Base-by-base conservation (phyloP, 1,284 basidiomycete species). In the Phellinidium pouzarii region DNA sequence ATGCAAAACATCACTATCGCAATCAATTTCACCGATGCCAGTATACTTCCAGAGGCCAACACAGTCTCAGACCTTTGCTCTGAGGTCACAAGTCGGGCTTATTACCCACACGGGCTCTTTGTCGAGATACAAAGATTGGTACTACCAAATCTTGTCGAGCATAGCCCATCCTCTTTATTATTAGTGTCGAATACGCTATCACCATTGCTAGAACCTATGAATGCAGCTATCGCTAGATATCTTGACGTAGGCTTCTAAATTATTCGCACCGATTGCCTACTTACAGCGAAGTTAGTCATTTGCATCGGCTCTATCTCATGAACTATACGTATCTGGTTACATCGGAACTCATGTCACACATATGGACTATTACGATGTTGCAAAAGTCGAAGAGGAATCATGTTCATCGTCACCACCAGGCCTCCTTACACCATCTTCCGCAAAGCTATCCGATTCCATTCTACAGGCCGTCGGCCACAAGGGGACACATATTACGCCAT, bases 321-420 rank as follows among this genome's bases (percentile, higher is more conserved):
- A 54, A 29, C 41, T 54, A 9, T 42, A 31, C 9, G 36, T 23
- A 4, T 14, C n/a, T 25, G 53, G 47, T 17, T 37, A 41, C 26
- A 19, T 40, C n/a, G 42, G 26, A 22, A n/a, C 31, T 3, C 23
- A 54, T 11, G 40, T 54, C 41, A 50, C 26, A 6, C 25, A 43
- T 27, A 54, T 54, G 48, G 53, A 54, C 20, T 54, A 50, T 37
- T 54, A 49, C 25, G 53, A 25, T 22, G 14, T 20, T 19, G 43
- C 47, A 17, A 44, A 37, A 9, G 2, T 9, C 7, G 17, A 7
- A 9, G 40, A 22, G 25, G 17, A n/a, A 44, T 29, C 8, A 19
- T 34, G n/a, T n/a, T n/a, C n/a, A n/a, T n/a, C n/a, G n/a, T n/a
- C n/a, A n/a, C n/a, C n/a, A n/a, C n/a, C 25, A 25, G 14, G 29